Conservation (phyloP, 2,329 filamentous ascomycete species). For the Cladophialophora bantiana region DNA sequence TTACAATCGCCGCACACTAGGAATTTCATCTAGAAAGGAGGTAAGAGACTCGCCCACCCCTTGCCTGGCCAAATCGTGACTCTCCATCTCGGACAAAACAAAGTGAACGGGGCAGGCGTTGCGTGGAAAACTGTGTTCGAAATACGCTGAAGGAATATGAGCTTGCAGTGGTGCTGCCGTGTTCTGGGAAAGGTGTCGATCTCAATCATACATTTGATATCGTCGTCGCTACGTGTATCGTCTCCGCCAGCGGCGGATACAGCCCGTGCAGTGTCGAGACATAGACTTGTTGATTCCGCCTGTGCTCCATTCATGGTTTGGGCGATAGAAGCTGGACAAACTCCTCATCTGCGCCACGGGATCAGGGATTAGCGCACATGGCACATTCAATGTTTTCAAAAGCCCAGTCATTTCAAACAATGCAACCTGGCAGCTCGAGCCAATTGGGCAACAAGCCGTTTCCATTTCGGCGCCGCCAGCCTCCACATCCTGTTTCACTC, state of each 20-base stretch:
- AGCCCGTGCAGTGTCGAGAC: neutral
- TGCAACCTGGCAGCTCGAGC: neutral
- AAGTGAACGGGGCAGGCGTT: neutral
- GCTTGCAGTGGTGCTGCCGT: neutral
- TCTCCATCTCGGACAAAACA: neutral
- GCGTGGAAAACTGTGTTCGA: neutral
- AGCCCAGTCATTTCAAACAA: neutral
- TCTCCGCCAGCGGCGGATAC: neutral
- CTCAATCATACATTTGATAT: neutral
- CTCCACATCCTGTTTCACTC: neutral
- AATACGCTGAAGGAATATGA: neutral
- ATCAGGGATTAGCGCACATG: neutral
- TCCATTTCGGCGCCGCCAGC: neutral
- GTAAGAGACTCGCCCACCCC: neutral
- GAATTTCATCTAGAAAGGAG: neutral
- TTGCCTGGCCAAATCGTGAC: neutral
- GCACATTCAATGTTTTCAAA: neutral
- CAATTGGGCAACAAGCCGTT: neutral
- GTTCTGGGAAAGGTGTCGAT: neutral
- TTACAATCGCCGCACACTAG: neutral
- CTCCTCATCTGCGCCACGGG: conserved; percentile 37
- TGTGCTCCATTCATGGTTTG: conserved; percentile 25
- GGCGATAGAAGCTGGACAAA: conserved; percentile 41
- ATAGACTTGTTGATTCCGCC: neutral
- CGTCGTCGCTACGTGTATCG: neutral